Evolutionary conservation across 2,329 filamentous ascomycete species (phyloP), one percentile per base, ranked within the genome.

Genomic region (Leptographium flavum): DNA sequence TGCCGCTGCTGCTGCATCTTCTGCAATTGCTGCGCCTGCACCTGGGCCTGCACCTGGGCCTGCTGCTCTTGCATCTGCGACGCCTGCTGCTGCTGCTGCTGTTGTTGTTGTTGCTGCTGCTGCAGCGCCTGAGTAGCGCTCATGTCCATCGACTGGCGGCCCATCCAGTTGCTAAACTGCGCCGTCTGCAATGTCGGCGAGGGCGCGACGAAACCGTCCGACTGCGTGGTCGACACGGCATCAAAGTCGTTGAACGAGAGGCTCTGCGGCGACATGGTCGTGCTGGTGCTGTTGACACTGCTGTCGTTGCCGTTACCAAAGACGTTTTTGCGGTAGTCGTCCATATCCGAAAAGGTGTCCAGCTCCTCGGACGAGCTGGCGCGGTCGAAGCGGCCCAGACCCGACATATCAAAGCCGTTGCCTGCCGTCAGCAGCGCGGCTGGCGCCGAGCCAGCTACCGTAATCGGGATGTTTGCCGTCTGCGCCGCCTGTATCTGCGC

Each of bases 301-400:
- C 65, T 42, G 39, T 43, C 45, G 46, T 59, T 58, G 47, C 54
- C 57, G 48, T 54, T 56, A 48, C 66, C 64, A 53, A 73, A 67
- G 25, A 70, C 63, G 14, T 60, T 64, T 45, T 63, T 67, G 47
- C 71, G 62, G 58, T 75, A 75, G 56, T 75, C 71, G 50, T 66
- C 60, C 49, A 50, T 45, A 50, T 76, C 73, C 43, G 72, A 64
- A 43, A 76, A 70, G 38, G 70, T 73, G 51, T 73, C 69, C 51
- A 76, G 70, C 33, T 70, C 59, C 47, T 76, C 73, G 5, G 71
- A 71, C 3, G 71, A 72, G 49, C 71, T 73, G 30, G 69, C 69
- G 31, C 71, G 68, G 49, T 74, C 69, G 37, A 65, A 61, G 15
- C 55, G 58, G 43, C 42, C 32, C 2, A 42, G 23, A 21, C 17